Evolutionary conservation across 208 protist species (phyloP), one percentile per base, ranked within the genome.

Genomic region (Strigomonas galati): DNA sequence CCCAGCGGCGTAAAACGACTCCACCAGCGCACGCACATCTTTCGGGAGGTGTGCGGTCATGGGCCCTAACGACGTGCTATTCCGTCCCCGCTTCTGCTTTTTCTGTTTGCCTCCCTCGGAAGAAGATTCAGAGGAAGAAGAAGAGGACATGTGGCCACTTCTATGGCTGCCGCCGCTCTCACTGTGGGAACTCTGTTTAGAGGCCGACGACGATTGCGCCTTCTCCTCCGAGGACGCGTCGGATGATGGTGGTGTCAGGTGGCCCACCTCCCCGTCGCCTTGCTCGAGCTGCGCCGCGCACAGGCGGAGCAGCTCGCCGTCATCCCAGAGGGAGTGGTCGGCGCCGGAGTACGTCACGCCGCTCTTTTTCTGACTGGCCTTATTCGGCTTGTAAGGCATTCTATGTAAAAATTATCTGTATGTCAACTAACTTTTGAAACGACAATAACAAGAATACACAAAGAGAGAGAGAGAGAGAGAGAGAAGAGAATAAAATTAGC

Each of bases 241-340:
- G 30, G 52, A 21, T 14, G 27, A 26, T 21, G 4, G 26, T n/a
- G 3, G 49, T 21, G 1, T 15, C 28, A 32, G 23, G 54, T 40
- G 63, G 37, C 23, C 61, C 57, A 30, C 40, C 62, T 31, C 65
- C 44, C 2, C 68, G 1, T 57, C 46, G 30, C 64, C 6, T 51
- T 75, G 62, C 23, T 81, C 81, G n/a, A 93, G 62, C 64, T 95
- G 87, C 59, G 68, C 79, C 49, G 92, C 89, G 65, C 85, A 95
- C 0, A 92, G 63, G 51, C 75, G 69, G 58, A 93, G 69, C 19
- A 95, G 74, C n/a, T 91, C 85, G 12, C 62, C 68, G 69, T 95
- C 90, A 61, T 95, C 87, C 87, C 90, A 95, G 0, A 95, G 68
- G 4, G 82, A 79, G 6, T 69, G 62, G 62, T 90, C 81, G 5